phyloP scores from a whole-genome alignment of 345 rosid genomes.

The Euphorbia lathyris region DNA sequence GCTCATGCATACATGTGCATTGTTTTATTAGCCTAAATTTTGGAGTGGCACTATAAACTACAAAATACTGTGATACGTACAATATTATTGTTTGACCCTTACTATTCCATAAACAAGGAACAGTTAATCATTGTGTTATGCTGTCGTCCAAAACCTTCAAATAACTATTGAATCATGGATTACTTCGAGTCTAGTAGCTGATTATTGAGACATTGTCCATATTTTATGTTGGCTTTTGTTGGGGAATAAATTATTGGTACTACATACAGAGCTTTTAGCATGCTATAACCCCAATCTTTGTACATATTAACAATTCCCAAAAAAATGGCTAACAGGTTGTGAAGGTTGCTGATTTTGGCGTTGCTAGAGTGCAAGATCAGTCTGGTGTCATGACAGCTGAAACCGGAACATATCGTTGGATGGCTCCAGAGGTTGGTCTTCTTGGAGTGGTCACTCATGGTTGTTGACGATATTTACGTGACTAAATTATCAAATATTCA shows the following conservation, averaged over 20 bases:
- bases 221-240: constrained; percentile 13
- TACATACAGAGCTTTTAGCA: background rate
- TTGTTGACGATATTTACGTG: constrained; percentile 11
- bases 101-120: background rate
- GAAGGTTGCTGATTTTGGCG: constrained; percentile 73
- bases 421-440: constrained; percentile 74
- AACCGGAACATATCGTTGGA: constrained; percentile 79
- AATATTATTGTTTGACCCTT: no score
- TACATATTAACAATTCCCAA: constrained; percentile 14
- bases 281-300: background rate
- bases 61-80: no score
- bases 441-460: background rate
- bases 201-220: background rate
- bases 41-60: background rate
- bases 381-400: constrained; percentile 75
- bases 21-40: background rate
- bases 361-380: constrained; percentile 59
- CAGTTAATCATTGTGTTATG: background rate
- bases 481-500: background rate
- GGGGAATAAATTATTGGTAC: constrained; percentile 7
- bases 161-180: background rate
- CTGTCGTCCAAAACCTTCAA: background rate
- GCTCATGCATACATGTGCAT: background rate
- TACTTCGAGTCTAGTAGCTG: background rate
- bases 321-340: constrained; percentile 40